Base-by-base conservation (phyloP, 305 asterid species). In the Solanum hybrid region DNA sequence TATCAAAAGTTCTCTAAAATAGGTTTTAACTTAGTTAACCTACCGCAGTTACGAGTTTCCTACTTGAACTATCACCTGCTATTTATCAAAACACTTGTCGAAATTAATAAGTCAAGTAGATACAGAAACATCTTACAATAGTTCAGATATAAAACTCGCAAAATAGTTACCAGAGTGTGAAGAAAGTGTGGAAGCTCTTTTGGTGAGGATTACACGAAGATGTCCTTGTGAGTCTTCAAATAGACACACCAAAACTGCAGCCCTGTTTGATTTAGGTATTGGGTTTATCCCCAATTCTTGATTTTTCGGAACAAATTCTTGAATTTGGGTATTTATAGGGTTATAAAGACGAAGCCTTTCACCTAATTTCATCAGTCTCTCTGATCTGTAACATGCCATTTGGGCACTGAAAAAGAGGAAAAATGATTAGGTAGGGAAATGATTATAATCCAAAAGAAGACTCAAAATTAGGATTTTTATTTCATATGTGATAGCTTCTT, bases 231-330 rank as follows among this genome's bases (percentile, higher is more conserved):
- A 76, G 22, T 94, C 97, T 90, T 94, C 94, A 86, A 94, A 96
- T 76, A 95, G 90, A 90, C 98, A 95, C 82, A 96, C 92, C 92
- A 96, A 81, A 71, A 96, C 98, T 35, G 98, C 97, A 79, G 98
- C 97, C 91, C 91, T 92, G 10, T 78, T 90, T 37, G 92, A 56
- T 29, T 29, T 51, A 51, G 56, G 17, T 42, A 42, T 42, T 12
- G 1, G 89, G 78, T 81, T 35, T 35, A 3, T 14, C 9, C 19
- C 66, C 19, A 76, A 37, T 78, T 32, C 72, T 81, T 26, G 51
- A 4, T 42, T 42, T 42, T 42, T 42, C 2, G 56, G 17, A 12
- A 12, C 56, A 42, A 86, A 88, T n/a, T 78, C 36, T 66, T 86
- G 87, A 91, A 45, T 13, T 45, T 31, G 87, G 69, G 69, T 45